A percentile compares a stretch with the other conserved stretches of the same genome.
Evolutionary conservation across 2,329 filamentous ascomycete genomes (phyloP).

Genomic region (Xenoacremonium recifei): DNA sequence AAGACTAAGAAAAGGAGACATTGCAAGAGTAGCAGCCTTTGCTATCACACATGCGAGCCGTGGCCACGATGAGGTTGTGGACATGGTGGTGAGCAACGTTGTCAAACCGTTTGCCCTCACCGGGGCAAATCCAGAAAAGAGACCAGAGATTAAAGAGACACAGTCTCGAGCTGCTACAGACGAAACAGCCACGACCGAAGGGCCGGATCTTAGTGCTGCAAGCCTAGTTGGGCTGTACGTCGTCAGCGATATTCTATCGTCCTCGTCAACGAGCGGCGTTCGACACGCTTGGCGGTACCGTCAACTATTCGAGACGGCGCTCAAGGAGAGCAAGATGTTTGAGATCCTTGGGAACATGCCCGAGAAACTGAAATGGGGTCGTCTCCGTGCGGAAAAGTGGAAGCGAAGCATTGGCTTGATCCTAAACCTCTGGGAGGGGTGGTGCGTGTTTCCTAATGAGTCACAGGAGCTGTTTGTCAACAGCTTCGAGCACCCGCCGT

Average conservation of each 20-base stretch:
- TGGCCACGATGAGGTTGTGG: constrained; percentile 88
- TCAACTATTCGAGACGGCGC: constrained; percentile 71
- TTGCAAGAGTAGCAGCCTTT: constrained; percentile 83
- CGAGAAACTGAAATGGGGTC: constrained; percentile 73
- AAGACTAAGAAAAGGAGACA: constrained; percentile 77
- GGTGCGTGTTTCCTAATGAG: constrained; percentile 71
- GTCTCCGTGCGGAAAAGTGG: constrained; percentile 81
- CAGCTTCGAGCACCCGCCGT: constrained; percentile 70
- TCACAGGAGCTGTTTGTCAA: constrained; percentile 69
- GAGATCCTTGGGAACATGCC: constrained; percentile 73
- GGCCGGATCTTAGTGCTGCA: constrained; percentile 64
- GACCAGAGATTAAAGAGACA: constrained; percentile 35
- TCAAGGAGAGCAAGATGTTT: constrained; percentile 69
- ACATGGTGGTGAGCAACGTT: constrained; percentile 81
- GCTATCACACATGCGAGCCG: constrained; percentile 83
- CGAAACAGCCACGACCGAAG: constrained; percentile 39
- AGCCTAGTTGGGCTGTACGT: constrained; percentile 82
- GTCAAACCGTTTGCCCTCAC: constrained; percentile 73
- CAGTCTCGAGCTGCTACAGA: constrained; percentile 27
- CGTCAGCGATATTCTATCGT: constrained; percentile 73
- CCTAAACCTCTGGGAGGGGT: constrained; percentile 68
- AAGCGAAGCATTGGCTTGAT: constrained; percentile 71
- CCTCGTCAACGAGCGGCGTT: constrained; percentile 72
- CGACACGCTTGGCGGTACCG: constrained; percentile 86
- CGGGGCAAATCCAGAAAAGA: constrained; percentile 62